Conservation (phyloP, 495 filamentous ascomycete genomes). For the Jackrogersella multiformis region DNA sequence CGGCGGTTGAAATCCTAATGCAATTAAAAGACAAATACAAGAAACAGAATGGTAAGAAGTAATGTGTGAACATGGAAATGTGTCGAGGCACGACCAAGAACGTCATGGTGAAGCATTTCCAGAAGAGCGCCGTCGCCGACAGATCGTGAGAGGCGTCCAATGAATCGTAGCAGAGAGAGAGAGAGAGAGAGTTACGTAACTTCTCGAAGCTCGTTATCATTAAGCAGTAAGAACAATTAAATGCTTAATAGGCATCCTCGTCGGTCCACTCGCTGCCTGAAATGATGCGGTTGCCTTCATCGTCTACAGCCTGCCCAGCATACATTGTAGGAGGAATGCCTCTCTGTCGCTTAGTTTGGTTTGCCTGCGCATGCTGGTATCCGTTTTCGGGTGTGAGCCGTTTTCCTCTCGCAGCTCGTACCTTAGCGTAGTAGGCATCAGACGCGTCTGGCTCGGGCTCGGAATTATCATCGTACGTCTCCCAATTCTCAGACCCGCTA, state of each 20-base stretch:
- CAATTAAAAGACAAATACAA: constrained; percentile 40
- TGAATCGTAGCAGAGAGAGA: constrained; percentile 38
- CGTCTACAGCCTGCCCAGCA: constrained; percentile 51
- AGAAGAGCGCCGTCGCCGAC: constrained; percentile 29
- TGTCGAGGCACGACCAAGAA: constrained; percentile 5
- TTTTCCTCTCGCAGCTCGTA: constrained; percentile 66
- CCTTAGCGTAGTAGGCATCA: constrained; percentile 79
- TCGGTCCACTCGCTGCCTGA: constrained; percentile 67
- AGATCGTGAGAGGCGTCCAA: constrained; percentile 24
- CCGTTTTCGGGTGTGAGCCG: constrained; percentile 64
- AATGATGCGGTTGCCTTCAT: constrained; percentile 59
- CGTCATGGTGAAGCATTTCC: constrained; percentile 5
- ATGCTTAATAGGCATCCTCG: constrained; percentile 59
- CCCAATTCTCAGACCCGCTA: constrained; percentile 93
- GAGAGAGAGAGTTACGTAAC: constrained; percentile 30
- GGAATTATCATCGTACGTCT: constrained; percentile 84
- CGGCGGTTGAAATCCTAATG: constrained; percentile 29
- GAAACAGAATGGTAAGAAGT: constrained; percentile 30
- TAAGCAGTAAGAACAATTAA: constrained; percentile 24
- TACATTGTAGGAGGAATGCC: constrained; percentile 51
- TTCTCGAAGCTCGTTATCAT: constrained; percentile 40
- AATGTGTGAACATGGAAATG: constrained; percentile 10
- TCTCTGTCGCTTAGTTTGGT: constrained; percentile 47
- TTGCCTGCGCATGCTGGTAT: constrained; percentile 57
- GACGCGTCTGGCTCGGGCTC: constrained; percentile 78